phyloP scores from a whole-genome alignment of 495 filamentous ascomycete genomes.

The Cercophora samala region DNA sequence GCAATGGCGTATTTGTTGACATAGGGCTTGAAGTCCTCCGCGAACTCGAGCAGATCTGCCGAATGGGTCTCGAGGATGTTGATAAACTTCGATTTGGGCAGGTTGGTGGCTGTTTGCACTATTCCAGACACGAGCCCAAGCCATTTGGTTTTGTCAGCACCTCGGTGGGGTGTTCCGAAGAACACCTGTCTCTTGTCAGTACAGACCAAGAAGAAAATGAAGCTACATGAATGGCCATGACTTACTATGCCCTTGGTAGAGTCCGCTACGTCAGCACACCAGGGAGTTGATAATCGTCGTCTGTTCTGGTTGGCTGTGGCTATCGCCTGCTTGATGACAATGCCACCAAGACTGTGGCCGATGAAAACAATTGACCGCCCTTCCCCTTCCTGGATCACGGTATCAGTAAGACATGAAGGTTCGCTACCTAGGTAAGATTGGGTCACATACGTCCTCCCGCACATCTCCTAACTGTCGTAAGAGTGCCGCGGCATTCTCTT shows the following conservation, averaged over 20 bases:
- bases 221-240: no score
- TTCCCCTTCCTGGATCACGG: neutral
- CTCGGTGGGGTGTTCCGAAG: constrained; percentile 30
- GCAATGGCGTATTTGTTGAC: constrained; percentile 18
- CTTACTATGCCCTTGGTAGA: constrained; percentile 16
- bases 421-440: no score
- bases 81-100: constrained; percentile 5
- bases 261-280: constrained; percentile 6
- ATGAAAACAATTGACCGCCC: constrained; percentile 50
- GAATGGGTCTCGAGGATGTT: constrained; percentile 13
- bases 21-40: constrained; percentile 18
- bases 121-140: constrained; percentile 8
- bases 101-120: constrained; percentile 4
- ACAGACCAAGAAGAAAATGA: neutral
- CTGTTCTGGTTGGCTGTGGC: constrained; percentile 2
- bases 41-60: constrained; percentile 12
- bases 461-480: neutral
- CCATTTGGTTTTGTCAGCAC: constrained; percentile 22
- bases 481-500: constrained; percentile 27
- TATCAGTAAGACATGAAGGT: neutral
- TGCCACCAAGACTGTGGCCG: constrained; percentile 39
- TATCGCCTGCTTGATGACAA: constrained; percentile 38
- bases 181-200: constrained; percentile 15
- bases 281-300: neutral
- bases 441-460: neutral